These are phyloP conservation scores for Aquilaria malaccensis DNA, from an alignment of 345 rosid species.

Conservation along the genomic window DNA sequence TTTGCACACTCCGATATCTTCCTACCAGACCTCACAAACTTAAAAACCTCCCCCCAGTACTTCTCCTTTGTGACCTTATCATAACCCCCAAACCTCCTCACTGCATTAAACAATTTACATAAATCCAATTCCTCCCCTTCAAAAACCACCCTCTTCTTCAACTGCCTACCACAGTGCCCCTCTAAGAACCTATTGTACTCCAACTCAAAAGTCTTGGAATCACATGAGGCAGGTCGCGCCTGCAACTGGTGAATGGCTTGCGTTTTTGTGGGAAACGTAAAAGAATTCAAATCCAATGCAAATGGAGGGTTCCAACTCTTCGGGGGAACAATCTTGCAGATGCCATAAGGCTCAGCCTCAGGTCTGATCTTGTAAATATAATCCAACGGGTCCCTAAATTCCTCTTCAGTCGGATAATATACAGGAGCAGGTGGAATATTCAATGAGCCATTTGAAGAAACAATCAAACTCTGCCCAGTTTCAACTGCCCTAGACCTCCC, in stretches of 20 bases:
- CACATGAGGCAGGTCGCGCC: constrained; percentile 79
- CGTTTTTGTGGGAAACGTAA: constrained; percentile 80
- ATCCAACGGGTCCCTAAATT: constrained; percentile 78
- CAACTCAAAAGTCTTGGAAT: constrained; percentile 80
- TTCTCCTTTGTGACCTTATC: constrained; percentile 64
- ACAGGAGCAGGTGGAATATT: constrained; percentile 64
- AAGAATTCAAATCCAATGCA: constrained; percentile 53
- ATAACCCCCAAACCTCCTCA: constrained; percentile 84
- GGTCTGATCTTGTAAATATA: constrained; percentile 70
- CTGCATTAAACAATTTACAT: constrained; percentile 83
- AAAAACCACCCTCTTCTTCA: constrained; percentile 65
- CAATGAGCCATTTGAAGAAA: constrained; percentile 23
- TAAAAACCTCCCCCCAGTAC: constrained; percentile 85
- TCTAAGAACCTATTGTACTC: constrained; percentile 78
- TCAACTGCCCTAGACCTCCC: constrained; percentile 85
- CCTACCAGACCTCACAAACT: constrained; percentile 51
- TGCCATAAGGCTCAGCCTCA: constrained; percentile 88
- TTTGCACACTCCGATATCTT: constrained; percentile 79
- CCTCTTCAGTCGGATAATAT: constrained; percentile 75
- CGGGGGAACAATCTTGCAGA: constrained; percentile 93
- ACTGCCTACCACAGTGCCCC: constrained; percentile 61
- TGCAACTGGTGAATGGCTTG: constrained; percentile 98
- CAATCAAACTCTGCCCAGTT: constrained; percentile 50
- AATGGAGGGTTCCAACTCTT: constrained; percentile 72
- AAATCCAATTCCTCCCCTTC: constrained; percentile 88